Evolutionary conservation across 75 land plant species (phyloP), one percentile per base, ranked within the genome.

Genomic region (Ceratopteris richardii): DNA sequence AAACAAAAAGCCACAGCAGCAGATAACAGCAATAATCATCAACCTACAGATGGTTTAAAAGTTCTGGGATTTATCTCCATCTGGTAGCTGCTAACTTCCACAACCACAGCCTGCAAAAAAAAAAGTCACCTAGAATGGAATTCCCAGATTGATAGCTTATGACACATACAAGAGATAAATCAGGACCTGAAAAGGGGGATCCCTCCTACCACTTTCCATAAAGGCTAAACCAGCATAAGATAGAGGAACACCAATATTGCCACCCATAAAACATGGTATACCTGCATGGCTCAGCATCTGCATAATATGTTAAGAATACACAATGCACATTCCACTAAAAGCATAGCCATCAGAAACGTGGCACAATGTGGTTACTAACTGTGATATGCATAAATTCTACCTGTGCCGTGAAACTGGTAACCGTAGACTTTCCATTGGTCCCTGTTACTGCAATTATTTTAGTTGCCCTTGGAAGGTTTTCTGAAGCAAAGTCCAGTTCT

Each of bases 61-160:
- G 62, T 30, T 17, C 54, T 71, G 51, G 57, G 65, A 11, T 67
- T 77, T 56, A 83, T 80, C 51, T 83, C 86, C 86, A 83, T n/a
- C 56, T 80, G 83, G 47, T 83, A 83, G 51, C 86, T 83, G 77
- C 86, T 83, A 51, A 83, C 83, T 65, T 83, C 86, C 62, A 83
- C 77, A 22, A 83, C 80, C 18, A 80, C 83, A 65, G 66, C 83
- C 86, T 83, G 68, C 1, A 11, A 28, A 55, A 17, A 59, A 33
- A n/a, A n/a, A n/a, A n/a, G n/a, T n/a, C n/a, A n/a, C n/a, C n/a
- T n/a, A n/a, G n/a, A n/a, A n/a, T n/a, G n/a, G n/a, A n/a, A n/a
- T n/a, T n/a, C n/a, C n/a, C n/a, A n/a, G n/a, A n/a, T n/a, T n/a
- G n/a, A n/a, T n/a, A n/a, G n/a, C n/a, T n/a, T n/a, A n/a, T n/a